A percentile compares a stretch with the other conserved stretches of the same genome.
Evolutionary conservation across 345 rosid species (phyloP).

Genomic region (Gossypium rotundifolium): DNA sequence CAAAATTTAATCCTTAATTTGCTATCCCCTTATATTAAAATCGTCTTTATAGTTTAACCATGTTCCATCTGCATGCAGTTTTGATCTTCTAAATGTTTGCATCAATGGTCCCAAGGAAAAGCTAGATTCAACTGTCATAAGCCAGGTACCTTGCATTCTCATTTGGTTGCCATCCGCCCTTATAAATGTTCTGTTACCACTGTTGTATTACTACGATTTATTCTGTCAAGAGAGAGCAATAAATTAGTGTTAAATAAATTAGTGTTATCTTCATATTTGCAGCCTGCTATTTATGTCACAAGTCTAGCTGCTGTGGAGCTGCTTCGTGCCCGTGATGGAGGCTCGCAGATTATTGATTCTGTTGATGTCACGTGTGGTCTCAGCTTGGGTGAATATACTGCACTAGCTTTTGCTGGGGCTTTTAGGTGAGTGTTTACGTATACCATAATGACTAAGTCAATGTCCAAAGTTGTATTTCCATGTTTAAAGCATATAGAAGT

Average conservation of each 20-base stretch:
- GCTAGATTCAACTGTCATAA: conserved; percentile 85
- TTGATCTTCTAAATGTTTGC: conserved; percentile 91
- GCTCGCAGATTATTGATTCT: conserved; percentile 80
- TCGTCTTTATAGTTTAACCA: not conserved
- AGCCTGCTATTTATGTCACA: conserved; percentile 99
- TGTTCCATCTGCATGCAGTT: conserved; percentile 41
- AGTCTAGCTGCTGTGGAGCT: conserved; percentile 97
- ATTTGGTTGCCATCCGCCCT: not conserved
- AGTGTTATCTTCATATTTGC: conserved; percentile 20
- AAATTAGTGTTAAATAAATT: not conserved
- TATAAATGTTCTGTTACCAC: conserved; percentile 3
- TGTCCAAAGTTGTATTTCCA: not conserved
- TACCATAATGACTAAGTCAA: not conserved
- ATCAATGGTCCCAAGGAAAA: conserved; percentile 89
- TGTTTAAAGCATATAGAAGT: not conserved
- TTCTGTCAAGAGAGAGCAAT: not conserved
- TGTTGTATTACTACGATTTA: not conserved
- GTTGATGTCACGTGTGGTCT: conserved; percentile 95
- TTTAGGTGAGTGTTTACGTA: conserved; percentile 50
- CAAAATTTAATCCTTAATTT: not conserved
- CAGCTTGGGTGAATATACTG: conserved; percentile 97
- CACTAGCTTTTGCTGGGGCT: conserved; percentile 92
- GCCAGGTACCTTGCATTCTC: conserved; percentile 58
- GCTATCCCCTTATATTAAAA: not conserved
- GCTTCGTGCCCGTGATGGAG: conserved; percentile 78